Base-by-base conservation (phyloP, 495 filamentous ascomycete genomes). In the Lentithecium fluviatile region DNA sequence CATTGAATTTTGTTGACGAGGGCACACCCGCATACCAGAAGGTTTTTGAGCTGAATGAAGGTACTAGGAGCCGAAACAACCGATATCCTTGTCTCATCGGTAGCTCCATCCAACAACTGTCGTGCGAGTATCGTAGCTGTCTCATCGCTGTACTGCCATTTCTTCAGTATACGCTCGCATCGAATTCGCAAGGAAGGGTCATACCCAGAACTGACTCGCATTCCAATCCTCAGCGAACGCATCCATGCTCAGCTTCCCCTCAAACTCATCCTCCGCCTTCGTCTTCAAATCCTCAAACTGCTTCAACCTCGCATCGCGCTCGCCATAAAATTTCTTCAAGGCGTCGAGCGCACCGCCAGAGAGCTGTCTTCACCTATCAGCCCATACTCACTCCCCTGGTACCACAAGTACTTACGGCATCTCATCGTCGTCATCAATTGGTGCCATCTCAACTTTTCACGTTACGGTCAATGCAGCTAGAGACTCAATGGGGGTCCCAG, bases 141-240 rank as follows among this genome's bases (percentile, higher is more conserved):
- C 47, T 83, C 78, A 54, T 88, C 81, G 23, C 81, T 81, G 67
- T 91, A 93, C 87, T 89, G 69, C 6, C 38, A 26, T 67, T 8
- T 62, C 58, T 34, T 25, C 21, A 20, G 11, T 32, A 36, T 51
- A n/a, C 25, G 19, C 25, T 49, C 40, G 43, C 37, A 32, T 4
- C 29, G 10, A 32, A 4, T 42, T 19, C 37, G 32, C 5, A n/a
- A 15, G 6, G 19, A 23, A 26, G 40, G 45, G 52, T 69, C 76
- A 0, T 73, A 87, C 84, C 87, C 88, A 89, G 67, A 92, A 91
- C 70, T 93, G 89, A 54, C 81, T 85, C 56, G 86, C 80, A 56
- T 91, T 87, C 89, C 89, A 93, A 70, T 92, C 86, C 75, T 93
- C 89, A 0, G 76, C 74, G 70, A 93, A 93, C 13, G 80, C 75